Evolutionary conservation across 768 basidiomycete species (phyloP).

Genomic region (Suillus lakei): DNA sequence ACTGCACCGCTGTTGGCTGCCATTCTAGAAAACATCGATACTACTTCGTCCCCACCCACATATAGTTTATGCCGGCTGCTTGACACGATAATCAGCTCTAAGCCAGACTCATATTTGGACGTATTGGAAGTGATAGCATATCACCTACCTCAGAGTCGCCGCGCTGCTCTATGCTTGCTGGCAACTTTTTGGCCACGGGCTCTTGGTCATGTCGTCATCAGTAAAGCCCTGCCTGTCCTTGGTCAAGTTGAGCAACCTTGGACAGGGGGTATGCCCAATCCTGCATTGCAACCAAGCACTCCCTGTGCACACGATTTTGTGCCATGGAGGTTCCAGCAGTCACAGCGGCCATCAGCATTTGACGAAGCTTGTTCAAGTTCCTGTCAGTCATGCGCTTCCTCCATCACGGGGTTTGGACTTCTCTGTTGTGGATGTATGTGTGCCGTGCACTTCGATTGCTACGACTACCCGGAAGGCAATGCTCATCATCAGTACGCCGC

Average conservation of each 20-base stretch:
- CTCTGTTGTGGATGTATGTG: conserved; percentile 74
- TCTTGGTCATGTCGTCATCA: conserved; percentile 68
- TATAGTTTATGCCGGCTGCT: conserved; percentile 61
- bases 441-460: conserved; percentile 78
- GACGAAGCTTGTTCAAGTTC: conserved; percentile 42
- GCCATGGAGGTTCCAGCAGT: conserved; percentile 62
- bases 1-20: conserved; percentile 65
- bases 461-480: conserved; percentile 70
- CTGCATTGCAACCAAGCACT: conserved; percentile 28
- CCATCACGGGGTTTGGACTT: conserved; percentile 70
- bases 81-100: conserved; percentile 54
- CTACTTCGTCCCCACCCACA: conserved; percentile 34
- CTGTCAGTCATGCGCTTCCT: conserved; percentile 60
- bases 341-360: conserved; percentile 28
- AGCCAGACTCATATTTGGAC: conserved; percentile 73
- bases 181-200: conserved; percentile 69
- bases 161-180: conserved; percentile 59
- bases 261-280: conserved; percentile 26
- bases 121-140: conserved; percentile 74
- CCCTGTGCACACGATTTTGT: conserved; percentile 61
- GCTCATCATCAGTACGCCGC: conserved; percentile 57
- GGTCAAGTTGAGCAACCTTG: conserved; percentile 18
- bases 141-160: conserved; percentile 58
- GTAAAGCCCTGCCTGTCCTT: conserved; percentile 51
- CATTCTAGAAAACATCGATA: conserved; percentile 61